Base-by-base conservation (phyloP, 768 basidiomycete genomes). In the Tephrocybe sp. region DNA sequence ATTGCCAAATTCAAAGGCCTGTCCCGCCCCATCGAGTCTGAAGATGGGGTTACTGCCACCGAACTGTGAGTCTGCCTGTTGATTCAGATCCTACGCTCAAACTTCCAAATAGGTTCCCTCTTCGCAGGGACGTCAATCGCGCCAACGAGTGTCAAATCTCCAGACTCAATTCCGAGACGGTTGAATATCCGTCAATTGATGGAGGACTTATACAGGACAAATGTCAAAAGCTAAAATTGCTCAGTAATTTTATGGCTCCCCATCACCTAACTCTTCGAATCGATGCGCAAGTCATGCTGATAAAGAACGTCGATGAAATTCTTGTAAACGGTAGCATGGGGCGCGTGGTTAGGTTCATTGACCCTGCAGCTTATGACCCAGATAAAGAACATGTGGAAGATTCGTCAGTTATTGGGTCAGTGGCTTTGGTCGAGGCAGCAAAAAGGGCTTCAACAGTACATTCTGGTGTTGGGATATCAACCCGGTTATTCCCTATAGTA, bases 301-400 rank as follows among this genome's bases (percentile, higher is more conserved):
- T 93, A 68, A 97, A 97, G 73, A 98, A 98, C 61, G 70, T 87
- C 44, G 91, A 94, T 57, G 92, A 94, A 4, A 79, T 75, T 2
- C 79, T 98, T 6, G 97, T 97, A 38, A 99, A 99, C 60, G 97
- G 97, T 1, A 91, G 85, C 48, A 88, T 97, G 77, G 97, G 97
- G 8, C 83, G 80, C 36, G 79, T 99, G 16, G 58, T 87, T 22
- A 77, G 80, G 3, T 99, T 99, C 65, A 70, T 71, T 27, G 83
- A 84, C 51, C 78, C 79, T 1, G 62, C 64, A 0, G 56, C 64
- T 5, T 77, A 75, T 55, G 74, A 71, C 10, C 74, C 77, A 22
- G 73, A 72, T 30, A 58, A 65, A 29, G 73, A 74, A 34, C 21
- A 54, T 5, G 69, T 68, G 25, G 68, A 64, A 8, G 59, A 55